A percentile compares a stretch with the other conserved stretches of the same genome.
phyloP scores from a whole-genome alignment of 2,329 filamentous ascomycete species.

The Coniella lustricola region DNA sequence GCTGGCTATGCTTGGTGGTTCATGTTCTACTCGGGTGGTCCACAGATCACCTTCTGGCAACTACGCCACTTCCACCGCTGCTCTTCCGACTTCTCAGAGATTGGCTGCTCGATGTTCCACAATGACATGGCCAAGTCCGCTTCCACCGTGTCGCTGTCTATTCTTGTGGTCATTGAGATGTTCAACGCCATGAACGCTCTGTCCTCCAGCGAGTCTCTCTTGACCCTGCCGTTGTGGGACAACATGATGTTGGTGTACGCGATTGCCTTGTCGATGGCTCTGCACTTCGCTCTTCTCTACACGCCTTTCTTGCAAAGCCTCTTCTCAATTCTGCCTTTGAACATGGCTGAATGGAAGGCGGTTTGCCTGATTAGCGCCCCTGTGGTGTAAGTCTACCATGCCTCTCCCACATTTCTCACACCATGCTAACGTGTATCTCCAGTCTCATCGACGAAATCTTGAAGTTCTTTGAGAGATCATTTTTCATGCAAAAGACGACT shows the following conservation, averaged over 20 bases:
- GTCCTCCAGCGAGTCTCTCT: constrained; percentile 86
- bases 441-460: constrained; percentile 78
- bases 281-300: constrained; percentile 93
- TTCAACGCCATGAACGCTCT: constrained; percentile 98
- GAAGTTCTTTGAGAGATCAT: constrained; percentile 66
- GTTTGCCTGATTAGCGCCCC: constrained; percentile 83
- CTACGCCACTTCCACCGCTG: constrained; percentile 92
- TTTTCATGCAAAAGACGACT: constrained; percentile 50
- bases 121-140: constrained; percentile 82
- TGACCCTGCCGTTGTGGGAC: constrained; percentile 92
- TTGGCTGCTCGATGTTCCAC: constrained; percentile 87
- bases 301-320: constrained; percentile 79
- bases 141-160: constrained; percentile 86
- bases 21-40: constrained; percentile 87
- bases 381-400: constrained; percentile 65
- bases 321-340: constrained; percentile 85
- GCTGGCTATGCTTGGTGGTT: constrained; percentile 99
- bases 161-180: constrained; percentile 97
- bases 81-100: constrained; percentile 74
- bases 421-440: neutral
- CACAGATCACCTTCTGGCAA: constrained; percentile 86
- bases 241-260: constrained; percentile 99
- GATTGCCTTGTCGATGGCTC: constrained; percentile 82
- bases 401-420: neutral
- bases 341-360: constrained; percentile 84